A percentile compares a stretch with the other conserved stretches of the same genome.
phyloP scores from a whole-genome alignment of 2,329 filamentous ascomycete genomes.

The Spiromastix sp. region DNA sequence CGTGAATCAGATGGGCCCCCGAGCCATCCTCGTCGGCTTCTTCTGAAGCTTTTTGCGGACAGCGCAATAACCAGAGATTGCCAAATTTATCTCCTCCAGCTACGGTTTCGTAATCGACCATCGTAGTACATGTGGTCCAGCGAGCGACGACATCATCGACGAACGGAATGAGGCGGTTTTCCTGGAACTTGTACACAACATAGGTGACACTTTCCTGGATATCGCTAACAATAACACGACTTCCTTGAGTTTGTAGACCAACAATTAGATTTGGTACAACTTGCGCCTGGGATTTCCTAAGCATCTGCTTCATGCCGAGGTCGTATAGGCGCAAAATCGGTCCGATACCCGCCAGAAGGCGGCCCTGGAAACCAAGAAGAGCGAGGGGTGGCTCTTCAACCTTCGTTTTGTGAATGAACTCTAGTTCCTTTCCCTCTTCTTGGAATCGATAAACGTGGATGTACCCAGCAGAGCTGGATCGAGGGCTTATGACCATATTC shows the following conservation, averaged over 20 bases:
- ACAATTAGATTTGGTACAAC: conserved; percentile 76
- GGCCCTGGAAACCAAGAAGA: conserved; percentile 87
- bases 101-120: conserved; percentile 96
- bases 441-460: conserved; percentile 89
- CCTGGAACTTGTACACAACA: conserved; percentile 84
- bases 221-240: conserved; percentile 83
- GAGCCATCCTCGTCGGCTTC: conserved; percentile 88
- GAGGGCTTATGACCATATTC: conserved; percentile 70
- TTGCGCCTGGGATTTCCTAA: conserved; percentile 80
- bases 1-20: conserved; percentile 82
- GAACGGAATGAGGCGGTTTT: conserved; percentile 88
- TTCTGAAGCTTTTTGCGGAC: conserved; percentile 72
- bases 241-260: conserved; percentile 79
- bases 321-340: conserved; percentile 80
- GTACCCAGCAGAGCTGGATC: conserved; percentile 66
- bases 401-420: conserved; percentile 95
- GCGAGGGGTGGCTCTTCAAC: conserved; percentile 82
- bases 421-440: conserved; percentile 74
- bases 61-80: conserved; percentile 87
- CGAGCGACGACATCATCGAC: conserved; percentile 80
- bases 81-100: conserved; percentile 97
- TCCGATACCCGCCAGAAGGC: conserved; percentile 75
- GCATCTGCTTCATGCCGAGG: conserved; percentile 80
- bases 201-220: conserved; percentile 86
- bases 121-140: conserved; percentile 82